Base-by-base conservation (phyloP, 371 early-diverging fungal species). In the Mucor mucedo region DNA sequence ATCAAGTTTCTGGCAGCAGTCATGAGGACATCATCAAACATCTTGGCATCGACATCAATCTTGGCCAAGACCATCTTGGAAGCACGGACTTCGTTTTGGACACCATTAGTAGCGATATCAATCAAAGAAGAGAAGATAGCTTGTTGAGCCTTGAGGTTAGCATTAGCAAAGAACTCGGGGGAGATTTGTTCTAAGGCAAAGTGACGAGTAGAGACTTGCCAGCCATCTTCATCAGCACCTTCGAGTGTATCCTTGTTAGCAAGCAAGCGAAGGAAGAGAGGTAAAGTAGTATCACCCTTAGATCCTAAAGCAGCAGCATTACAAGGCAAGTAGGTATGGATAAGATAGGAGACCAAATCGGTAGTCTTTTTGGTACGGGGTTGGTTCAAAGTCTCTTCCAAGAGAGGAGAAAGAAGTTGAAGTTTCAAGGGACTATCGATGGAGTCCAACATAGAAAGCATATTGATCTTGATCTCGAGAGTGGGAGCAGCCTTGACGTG, bases 401-500 rank as follows among this genome's bases (percentile, higher is more conserved):
- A 69, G 39, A 94, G 74, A 42, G 91, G 89, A 39, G 80, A 63
- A 33, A 96, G 68, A 48, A 78, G 78, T 70, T 85, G 83, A 44
- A 93, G 72, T 55, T 91, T 89, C 21, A 73, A 71, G 6, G 85
- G 77, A 11, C 89, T 80, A n/a, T 84, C 72, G 16, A 92, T 77
- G 8, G 53, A 48, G 27, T 77, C 73, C 58, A 94, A 68, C 14
- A 86, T 69, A 8, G 62, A 57, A 54, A 95, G 71, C 33, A 94
- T 66, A 13, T 68, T 70, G 33, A 80, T 69, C 66, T 91, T 86
- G 30, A 80, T 52, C 60, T 69, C 63, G 16, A 73, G 47, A 27
- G 72, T 66, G 21, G 76, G 71, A 13, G 87, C 71, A 0, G 85
- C 87, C 27, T 83, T 73, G 16, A 87, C 75, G 68, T 91, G 90